A percentile compares a stretch with the other conserved stretches of the same genome.
Conservation (phyloP, 2,329 filamentous ascomycete species). For the Colletotrichum liriopes region DNA sequence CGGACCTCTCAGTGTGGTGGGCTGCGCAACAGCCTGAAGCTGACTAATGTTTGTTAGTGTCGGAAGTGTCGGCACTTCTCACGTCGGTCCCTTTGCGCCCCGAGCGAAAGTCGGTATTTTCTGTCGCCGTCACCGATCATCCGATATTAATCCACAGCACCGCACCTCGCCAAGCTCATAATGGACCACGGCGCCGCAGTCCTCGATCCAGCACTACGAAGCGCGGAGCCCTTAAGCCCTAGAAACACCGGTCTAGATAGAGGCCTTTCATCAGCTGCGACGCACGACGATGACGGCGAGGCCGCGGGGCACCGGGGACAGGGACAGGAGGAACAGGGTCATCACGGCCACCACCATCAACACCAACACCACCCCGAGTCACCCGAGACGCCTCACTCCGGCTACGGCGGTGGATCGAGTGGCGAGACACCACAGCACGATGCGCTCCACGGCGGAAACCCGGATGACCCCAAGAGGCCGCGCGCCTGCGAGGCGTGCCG, state of each 20-base stretch:
- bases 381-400: constrained; percentile 33
- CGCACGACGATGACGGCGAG: constrained; percentile 10
- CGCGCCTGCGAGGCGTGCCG: constrained; percentile 84
- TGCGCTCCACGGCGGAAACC: constrained; percentile 37
- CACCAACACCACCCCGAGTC: constrained; percentile 19
- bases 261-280: background rate
- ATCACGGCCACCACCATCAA: constrained; percentile 9
- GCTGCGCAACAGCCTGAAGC: background rate
- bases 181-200: constrained; percentile 37
- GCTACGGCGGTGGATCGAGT: constrained; percentile 23
- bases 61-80: constrained; percentile 38
- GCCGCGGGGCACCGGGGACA: background rate
- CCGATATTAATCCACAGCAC: constrained; percentile 29
- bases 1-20: background rate
- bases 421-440: constrained; percentile 36
- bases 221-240: constrained; percentile 17
- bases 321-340: constrained; percentile 16
- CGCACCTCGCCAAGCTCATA: constrained; percentile 20
- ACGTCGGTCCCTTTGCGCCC: constrained; percentile 10
- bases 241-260: background rate
- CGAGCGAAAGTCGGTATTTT: constrained; percentile 38
- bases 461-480: constrained; percentile 73
- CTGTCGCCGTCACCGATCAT: constrained; percentile 41
- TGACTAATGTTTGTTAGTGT: constrained; percentile 37
- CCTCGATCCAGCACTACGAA: constrained; percentile 42